Conservation (phyloP, 768 basidiomycete species). For the Boletus rex-veris region DNA sequence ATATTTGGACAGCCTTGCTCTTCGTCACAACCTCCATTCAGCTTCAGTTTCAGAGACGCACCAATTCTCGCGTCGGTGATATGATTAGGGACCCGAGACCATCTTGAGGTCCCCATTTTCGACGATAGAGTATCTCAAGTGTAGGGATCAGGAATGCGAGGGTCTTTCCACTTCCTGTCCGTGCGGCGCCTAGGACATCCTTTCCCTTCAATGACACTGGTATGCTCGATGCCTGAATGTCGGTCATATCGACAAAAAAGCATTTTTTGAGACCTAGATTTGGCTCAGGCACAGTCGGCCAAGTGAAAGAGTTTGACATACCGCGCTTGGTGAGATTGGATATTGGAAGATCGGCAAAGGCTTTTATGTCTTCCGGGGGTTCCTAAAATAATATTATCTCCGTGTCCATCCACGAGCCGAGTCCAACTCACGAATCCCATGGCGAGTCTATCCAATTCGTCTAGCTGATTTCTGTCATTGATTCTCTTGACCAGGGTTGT, state of each 20-base stretch:
- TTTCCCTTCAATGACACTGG: slow-evolving; percentile 58
- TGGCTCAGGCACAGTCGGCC: slow-evolving; percentile 3
- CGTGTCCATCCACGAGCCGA: background rate
- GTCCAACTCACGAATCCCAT: slow-evolving; percentile 46
- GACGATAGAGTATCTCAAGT: slow-evolving; percentile 60
- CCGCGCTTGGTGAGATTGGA: slow-evolving; percentile 75
- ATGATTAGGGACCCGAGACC: slow-evolving; percentile 88
- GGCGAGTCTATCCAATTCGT: slow-evolving; percentile 46
- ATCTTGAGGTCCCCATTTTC: slow-evolving; percentile 70
- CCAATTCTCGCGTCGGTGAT: slow-evolving; percentile 90
- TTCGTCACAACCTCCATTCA: slow-evolving; percentile 1
- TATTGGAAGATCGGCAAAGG: slow-evolving; percentile 75
- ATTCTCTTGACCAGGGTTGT: slow-evolving; percentile 39
- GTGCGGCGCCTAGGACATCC: slow-evolving; percentile 66
- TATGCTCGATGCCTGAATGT: slow-evolving; percentile 63
- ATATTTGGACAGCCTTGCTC: slow-evolving; percentile 90
- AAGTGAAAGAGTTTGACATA: slow-evolving; percentile 17
- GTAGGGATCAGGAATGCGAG: slow-evolving; percentile 69
- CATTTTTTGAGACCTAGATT: slow-evolving; percentile 75
- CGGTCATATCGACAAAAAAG: slow-evolving; percentile 84
- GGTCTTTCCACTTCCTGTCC: slow-evolving; percentile 73
- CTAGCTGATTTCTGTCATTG: slow-evolving; percentile 48
- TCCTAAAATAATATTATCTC: slow-evolving; percentile 39
- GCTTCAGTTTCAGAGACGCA: slow-evolving; percentile 35
- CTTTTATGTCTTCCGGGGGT: slow-evolving; percentile 42